Base-by-base conservation (phyloP, 257 asterid species). In the Craterostigma plantagineum region DNA sequence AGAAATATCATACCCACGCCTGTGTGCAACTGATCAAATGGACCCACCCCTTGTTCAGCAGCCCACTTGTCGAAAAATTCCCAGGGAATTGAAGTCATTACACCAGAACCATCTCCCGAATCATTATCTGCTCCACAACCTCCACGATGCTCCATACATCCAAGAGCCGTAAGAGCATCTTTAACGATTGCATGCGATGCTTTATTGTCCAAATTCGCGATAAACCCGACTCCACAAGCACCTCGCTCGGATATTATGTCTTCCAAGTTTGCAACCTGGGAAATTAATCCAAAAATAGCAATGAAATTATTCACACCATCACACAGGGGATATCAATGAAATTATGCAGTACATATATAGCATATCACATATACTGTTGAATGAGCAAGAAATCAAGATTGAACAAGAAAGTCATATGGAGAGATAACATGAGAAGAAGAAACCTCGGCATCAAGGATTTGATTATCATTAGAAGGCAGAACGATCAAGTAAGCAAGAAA, bases 81-180 rank as follows among this genome's bases (percentile, higher is more conserved):
- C 99, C 99, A 90, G 9, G 99, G 99, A 45, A 90, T 90, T 42
- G 92, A 74, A 42, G 94, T 83, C 95, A 90, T 83, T 51, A 90
- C 17, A 39, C 99, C 99, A 34, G 99, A 72, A 56, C 99, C 99
- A 74, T 90, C 99, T 51, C 99, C 95, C 5, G 99, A 90, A 68
- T 79, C 95, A 60, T 90, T 90, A 69, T 90, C 99, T 39, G 95
- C 95, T 53, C 95, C 99, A 63, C 95, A 90, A 18, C 99, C 99
- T 37, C 99, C 95, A 50, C 99, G 94, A 67, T 90, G 99, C 51
- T 90, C 99, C 99, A 90, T 90, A 68, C 95, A 90, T 43, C 95
- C 91, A 38, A 90, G 99, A 49, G 99, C 99, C 34, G 59, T 63
- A 47, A 90, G 92, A 61, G 99, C 99, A 75, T 90, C 95, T 65